A percentile compares a stretch with the other conserved stretches of the same genome.
These are phyloP conservation scores for Cyclanthera cordifolia DNA, from an alignment of 306 rosid species.

Conservation along the genomic window DNA sequence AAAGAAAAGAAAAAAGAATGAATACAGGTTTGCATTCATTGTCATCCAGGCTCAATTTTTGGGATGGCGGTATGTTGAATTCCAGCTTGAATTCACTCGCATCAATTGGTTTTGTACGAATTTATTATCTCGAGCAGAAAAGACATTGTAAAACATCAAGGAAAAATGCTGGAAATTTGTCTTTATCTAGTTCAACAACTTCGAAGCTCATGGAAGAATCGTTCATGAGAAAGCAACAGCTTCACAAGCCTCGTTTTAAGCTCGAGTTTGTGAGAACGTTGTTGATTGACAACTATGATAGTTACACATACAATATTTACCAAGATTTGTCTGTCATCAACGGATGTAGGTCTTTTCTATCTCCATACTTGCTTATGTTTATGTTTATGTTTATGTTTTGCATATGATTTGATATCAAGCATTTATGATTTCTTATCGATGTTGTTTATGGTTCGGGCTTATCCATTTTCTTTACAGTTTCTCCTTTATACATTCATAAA, in stretches of 20 bases:
- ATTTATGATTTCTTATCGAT: not conserved
- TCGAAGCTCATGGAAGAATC: slow-evolving; percentile 46
- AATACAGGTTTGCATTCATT: slow-evolving; percentile 28
- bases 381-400: not conserved
- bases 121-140: slow-evolving; percentile 30
- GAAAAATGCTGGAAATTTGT: slow-evolving; percentile 23
- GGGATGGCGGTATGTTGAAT: slow-evolving; percentile 32
- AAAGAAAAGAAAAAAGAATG: slow-evolving; percentile 20
- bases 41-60: slow-evolving; percentile 32
- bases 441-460: not conserved
- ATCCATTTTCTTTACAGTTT: not conserved
- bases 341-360: slow-evolving; percentile 51
- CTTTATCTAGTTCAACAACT: slow-evolving; percentile 37
- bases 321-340: slow-evolving; percentile 84
- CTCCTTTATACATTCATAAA: not conserved
- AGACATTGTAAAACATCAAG: slow-evolving; percentile 20
- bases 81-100: slow-evolving; percentile 18
- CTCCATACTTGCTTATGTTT: slow-evolving; percentile 1
- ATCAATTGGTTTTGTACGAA: slow-evolving; percentile 25
- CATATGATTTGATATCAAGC: not conserved
- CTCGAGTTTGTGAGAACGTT: slow-evolving; percentile 60
- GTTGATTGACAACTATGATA: slow-evolving; percentile 95
- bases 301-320: slow-evolving; percentile 92
- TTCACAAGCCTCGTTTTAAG: slow-evolving; percentile 29
- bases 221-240: slow-evolving; percentile 23